Evolutionary conservation across 176 grass and related monocot species (phyloP), one percentile per base, ranked within the genome.

Genomic region (Carex kokanica): DNA sequence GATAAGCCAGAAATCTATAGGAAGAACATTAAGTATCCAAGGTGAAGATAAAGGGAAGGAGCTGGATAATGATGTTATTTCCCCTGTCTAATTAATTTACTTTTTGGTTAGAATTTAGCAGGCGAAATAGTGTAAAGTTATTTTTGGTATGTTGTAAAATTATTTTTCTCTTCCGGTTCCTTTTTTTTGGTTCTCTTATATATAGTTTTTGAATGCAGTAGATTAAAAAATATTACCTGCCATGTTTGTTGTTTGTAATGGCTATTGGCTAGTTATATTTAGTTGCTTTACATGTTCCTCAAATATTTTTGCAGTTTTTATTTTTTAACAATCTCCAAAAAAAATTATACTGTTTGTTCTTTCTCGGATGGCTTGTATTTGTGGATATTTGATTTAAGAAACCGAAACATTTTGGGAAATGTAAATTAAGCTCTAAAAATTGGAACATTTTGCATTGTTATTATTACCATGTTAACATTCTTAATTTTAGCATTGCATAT

Each of bases 1-100:
- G 79, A 47, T 93, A 8, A 95, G 91, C 86, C 93, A 95, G 61
- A 99, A 89, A 74, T 93, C 93, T 3, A 13, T 90, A 18, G 84
- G 88, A 59, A 89, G 86, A 80, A 89, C 84, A 2, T 53, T 74
- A 61, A 85, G 88, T 80, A 86, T 90, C 32, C 57, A 79, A 74
- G 80, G 86, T 23, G 84, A 89, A 55, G 82, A 86, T 83, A 86
- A 78, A 68, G 91, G 86, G 74, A 69, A 81, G 8, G 87, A 78
- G 43, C 62, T 71, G 27, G 47, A 53, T 10, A 91, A 58, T 45
- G 29, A 58, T 24, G 63, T 27, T 58, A 86, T n/a, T 52, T 67
- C 82, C 31, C 64, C 67, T 0, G 88, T 86, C 85, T 87, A 60
- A 40, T 88, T 89, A n/a, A 9, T 73, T 24, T 32, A 41, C 36